Base-by-base conservation (phyloP, 2,329 filamentous ascomycete species). In the Apiospora arundinis region DNA sequence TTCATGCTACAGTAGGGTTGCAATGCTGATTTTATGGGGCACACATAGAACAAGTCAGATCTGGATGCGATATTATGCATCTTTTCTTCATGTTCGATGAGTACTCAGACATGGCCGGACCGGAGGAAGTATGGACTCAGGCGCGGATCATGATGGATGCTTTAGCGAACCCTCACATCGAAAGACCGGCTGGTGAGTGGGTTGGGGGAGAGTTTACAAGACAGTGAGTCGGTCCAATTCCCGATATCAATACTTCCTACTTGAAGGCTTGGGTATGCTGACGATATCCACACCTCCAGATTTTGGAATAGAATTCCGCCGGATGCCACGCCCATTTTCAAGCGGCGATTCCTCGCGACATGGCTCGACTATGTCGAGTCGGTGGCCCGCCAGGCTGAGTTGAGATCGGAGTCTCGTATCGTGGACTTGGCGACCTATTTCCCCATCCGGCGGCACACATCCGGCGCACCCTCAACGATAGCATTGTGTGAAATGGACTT, bases 391-490 rank as follows among this genome's bases (percentile, higher is more conserved):
- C 76, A 81, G 66, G 74, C 77, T 9, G 69, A 73, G 4, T 69
- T 77, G 69, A 73, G 78, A 12, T 73, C 67, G 56, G 23, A 70
- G 16, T 71, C 70, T n/a, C 67, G 68, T 23, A 71, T 76, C 37
- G 73, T 72, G 18, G 71, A 74, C 16, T 37, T 80, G 8, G 71
- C 75, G 2, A 76, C 70, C 48, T 81, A 77, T 68, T 71, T 80
- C 4, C 63, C 49, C 1, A 68, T 79, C 11, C 75, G 78, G 11
- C 71, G 77, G 1, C 67, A 74, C 21, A 81, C 78, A 0, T 75
- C 76, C 14, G 78, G 78, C 2, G 73, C 74, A 0, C 21, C 52
- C 14, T 75, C 79, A 9, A 77, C 77, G 0, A 75, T 78, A 46
- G 72, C 72, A 0, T 65, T 79, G 4, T 70, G 73, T 16, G 75